Evolutionary conservation across 768 basidiomycete species (phyloP), one percentile per base, ranked within the genome.

Genomic region (Paxillus involutus): DNA sequence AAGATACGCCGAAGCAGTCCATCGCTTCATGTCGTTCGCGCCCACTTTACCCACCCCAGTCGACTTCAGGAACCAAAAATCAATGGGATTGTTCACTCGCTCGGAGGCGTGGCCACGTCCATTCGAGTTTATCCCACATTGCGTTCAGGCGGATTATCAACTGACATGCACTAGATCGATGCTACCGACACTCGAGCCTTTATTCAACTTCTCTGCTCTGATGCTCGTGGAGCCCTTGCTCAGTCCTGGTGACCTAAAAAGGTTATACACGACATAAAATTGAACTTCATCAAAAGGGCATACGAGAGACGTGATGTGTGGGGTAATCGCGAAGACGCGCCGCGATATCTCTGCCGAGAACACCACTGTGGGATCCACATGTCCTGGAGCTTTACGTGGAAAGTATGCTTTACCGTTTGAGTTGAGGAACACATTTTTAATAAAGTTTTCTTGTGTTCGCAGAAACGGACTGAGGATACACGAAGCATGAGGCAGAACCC

Each of bases 51-150:
- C 72, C 17, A 74, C 72, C 9, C 60, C 64, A 9, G 71, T 81
- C 32, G 74, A 84, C 53, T 86, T 86, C 65, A 61, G 64, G 26
- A 66, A 61, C 19, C 69, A 82, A 55, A 80, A 75, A 42, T 89
- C 3, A 74, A 87, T 36, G 86, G 85, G 3, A 76, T 89, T 16
- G 86, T 85, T 0, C 86, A 89, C 64, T 87, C 86, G 1, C 69
- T 89, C 17, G 86, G 86, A 13, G 86, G 80, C 37, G 83, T 85
- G 52, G 73, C 81, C 19, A 79, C 86, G 86, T 86, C 60, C 52
- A 80, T 56, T 17, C 42, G 33, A n/a, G 40, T 36, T 56, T 24
- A 10, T 39, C 49, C 17, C 10, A 3, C 13, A 24, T 47, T 29
- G 1, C 30, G 19, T 47, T 32, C 35, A 13, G 43, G 17, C 10